Evolutionary conservation across 257 asterid species (phyloP).

Genomic region (Petunia secreta): DNA sequence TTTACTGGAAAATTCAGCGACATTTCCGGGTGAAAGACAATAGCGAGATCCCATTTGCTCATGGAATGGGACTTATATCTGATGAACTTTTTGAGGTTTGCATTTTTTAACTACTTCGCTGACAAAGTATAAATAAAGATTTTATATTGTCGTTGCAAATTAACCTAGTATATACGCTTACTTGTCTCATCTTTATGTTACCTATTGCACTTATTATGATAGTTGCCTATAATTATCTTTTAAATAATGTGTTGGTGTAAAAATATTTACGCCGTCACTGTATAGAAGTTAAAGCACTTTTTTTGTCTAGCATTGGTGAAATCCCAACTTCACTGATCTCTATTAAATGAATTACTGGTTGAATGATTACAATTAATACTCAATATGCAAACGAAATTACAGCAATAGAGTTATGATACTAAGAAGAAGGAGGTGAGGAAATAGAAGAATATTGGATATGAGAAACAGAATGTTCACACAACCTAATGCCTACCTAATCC

Average conservation of each 20-base stretch:
- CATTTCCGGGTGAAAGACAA: conserved; percentile 26
- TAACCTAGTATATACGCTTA: background rate
- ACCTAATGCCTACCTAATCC: too few species aligned
- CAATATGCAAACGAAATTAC: too few species aligned
- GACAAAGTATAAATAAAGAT: too few species aligned
- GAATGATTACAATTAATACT: too few species aligned
- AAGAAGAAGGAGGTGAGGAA: too few species aligned
- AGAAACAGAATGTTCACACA: too few species aligned
- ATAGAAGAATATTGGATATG: too few species aligned
- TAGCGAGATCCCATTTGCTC: conserved; percentile 23
- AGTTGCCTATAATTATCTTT: background rate
- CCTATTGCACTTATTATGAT: background rate
- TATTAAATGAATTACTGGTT: too few species aligned
- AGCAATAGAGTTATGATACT: too few species aligned
- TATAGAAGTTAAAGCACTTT: background rate
- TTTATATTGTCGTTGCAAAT: background rate
- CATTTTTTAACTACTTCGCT: background rate
- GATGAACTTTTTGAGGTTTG: conserved; percentile 27
- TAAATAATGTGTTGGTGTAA: background rate
- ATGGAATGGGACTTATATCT: conserved; percentile 28
- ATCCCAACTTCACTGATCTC: too few species aligned
- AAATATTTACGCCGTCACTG: background rate
- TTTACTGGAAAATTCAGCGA: conserved; percentile 31
- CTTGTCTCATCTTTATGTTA: background rate
- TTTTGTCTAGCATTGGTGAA: too few species aligned